Evolutionary conservation across 768 basidiomycete species (phyloP).

Genomic region (Grammothele lineata): DNA sequence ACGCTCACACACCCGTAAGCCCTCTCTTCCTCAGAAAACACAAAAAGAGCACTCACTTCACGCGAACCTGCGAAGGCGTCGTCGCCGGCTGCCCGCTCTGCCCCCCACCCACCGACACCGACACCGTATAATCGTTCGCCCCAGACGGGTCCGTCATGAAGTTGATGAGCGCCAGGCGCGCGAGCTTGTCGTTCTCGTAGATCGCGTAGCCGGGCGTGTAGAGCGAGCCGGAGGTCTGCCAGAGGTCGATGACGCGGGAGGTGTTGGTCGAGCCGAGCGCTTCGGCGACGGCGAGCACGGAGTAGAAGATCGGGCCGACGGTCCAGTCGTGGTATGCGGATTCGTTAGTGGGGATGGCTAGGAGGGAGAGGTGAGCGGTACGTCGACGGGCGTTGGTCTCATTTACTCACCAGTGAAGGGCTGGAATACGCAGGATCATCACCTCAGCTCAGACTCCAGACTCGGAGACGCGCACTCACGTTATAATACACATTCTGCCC

Average conservation of each 20-base stretch:
- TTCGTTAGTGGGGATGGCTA: slow-evolving; percentile 41
- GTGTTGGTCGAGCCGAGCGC: slow-evolving; percentile 38
- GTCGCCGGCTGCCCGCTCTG: slow-evolving; percentile 15
- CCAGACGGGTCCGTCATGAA: slow-evolving; percentile 39
- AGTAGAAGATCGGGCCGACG: slow-evolving; percentile 45
- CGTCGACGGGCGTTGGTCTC: background rate
- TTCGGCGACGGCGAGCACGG: slow-evolving; percentile 42
- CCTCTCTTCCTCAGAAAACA: background rate
- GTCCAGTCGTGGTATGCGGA: slow-evolving; percentile 38
- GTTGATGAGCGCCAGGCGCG: slow-evolving; percentile 44
- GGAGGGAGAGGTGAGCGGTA: background rate
- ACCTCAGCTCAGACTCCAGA: too few species aligned
- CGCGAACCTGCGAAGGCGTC: slow-evolving; percentile 25
- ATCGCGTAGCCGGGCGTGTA: slow-evolving; percentile 44
- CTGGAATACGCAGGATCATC: too few species aligned
- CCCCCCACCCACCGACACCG: slow-evolving; percentile 30
- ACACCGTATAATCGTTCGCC: slow-evolving; percentile 34
- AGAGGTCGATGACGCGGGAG: slow-evolving; percentile 41
- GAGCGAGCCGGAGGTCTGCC: slow-evolving; percentile 25
- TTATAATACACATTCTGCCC: slow-evolving; percentile 50
- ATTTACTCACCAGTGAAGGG: slow-evolving; percentile 41
- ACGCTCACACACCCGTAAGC: background rate
- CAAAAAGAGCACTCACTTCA: slow-evolving; percentile 26
- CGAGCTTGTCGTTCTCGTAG: slow-evolving; percentile 42
- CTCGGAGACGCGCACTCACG: slow-evolving; percentile 27